These are phyloP conservation scores for Meyerozyma sp. DNA, from an alignment of 1,139 yeast genomes.

Conservation along the genomic window DNA sequence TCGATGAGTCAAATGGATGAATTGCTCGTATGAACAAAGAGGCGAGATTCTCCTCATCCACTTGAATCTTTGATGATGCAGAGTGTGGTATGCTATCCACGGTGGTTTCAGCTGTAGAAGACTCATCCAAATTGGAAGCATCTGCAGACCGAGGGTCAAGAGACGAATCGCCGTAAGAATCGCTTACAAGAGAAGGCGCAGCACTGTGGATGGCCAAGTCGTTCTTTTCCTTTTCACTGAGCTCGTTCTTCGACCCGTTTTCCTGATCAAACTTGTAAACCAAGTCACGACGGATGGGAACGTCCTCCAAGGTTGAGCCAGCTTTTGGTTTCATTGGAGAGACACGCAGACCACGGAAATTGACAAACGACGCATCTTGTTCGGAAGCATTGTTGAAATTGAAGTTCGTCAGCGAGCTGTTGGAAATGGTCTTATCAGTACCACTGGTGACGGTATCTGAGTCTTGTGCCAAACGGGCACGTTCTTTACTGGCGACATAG, in stretches of 20 bases:
- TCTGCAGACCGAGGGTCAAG: constrained; percentile 14
- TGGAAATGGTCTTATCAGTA: background rate
- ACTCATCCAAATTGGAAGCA: constrained; percentile 3
- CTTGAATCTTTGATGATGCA: constrained; percentile 5
- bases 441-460: background rate
- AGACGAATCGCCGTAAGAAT: constrained; percentile 14
- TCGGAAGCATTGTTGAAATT: constrained; percentile 5
- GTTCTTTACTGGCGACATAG: background rate
- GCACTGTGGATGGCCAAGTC: constrained; percentile 9
- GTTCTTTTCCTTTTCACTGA: constrained; percentile 13
- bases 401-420: constrained; percentile 4
- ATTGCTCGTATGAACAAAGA: constrained; percentile 56
- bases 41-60: constrained; percentile 36
- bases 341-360: constrained; percentile 16
- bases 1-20: constrained; percentile 71
- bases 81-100: constrained; percentile 6
- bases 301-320: constrained; percentile 15
- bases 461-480: background rate
- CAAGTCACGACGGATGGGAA: constrained; percentile 31
- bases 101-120: constrained; percentile 1
- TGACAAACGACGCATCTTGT: constrained; percentile 2
- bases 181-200: constrained; percentile 12
- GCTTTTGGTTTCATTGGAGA: constrained; percentile 16
- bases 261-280: constrained; percentile 14
- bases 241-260: constrained; percentile 1